phyloP scores from a whole-genome alignment of 768 basidiomycete species.

The Steccherinum ochraceum region DNA sequence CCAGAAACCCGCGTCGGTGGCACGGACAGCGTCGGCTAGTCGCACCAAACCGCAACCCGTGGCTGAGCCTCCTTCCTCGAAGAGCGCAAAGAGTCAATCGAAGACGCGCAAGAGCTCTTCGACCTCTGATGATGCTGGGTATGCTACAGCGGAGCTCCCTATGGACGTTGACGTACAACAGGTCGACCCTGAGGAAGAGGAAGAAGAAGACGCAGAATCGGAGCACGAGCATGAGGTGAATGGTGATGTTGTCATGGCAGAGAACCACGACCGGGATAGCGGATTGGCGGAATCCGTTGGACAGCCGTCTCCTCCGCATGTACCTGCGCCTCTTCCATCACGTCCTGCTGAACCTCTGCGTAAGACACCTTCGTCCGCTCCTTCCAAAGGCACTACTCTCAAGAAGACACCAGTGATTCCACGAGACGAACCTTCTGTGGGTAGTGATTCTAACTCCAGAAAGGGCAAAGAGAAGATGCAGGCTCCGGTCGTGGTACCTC shows the following conservation, averaged over 20 bases:
- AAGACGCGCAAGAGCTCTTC: slow-evolving; percentile 13
- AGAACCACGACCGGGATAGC: not conserved
- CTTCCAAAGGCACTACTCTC: not conserved
- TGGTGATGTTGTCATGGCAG: not conserved
- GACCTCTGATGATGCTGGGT: slow-evolving; percentile 20
- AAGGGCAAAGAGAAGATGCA: slow-evolving; percentile 8
- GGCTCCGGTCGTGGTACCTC: slow-evolving; percentile 6
- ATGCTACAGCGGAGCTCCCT: slow-evolving; percentile 19
- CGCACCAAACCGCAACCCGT: slow-evolving; percentile 3
- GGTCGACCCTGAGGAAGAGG: slow-evolving; percentile 1
- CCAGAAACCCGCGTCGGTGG: not conserved
- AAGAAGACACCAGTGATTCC: slow-evolving; percentile 2
- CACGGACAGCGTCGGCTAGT: too few relatives aligned
- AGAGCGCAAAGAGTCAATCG: not conserved
- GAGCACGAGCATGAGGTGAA: not conserved
- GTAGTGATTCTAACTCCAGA: not conserved
- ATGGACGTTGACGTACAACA: slow-evolving; percentile 10
- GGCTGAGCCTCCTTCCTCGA: not conserved
- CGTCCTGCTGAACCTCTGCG: not conserved
- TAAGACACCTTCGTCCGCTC: not conserved
- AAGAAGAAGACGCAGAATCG: slow-evolving; percentile 2
- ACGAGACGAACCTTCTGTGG: not conserved
- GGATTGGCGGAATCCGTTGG: not conserved
- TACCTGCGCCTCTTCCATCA: not conserved
- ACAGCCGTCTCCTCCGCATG: not conserved